A percentile compares a stretch with the other conserved stretches of the same genome.
phyloP scores from a whole-genome alignment of 345 rosid genomes.

The Eucalyptus grandis region DNA sequence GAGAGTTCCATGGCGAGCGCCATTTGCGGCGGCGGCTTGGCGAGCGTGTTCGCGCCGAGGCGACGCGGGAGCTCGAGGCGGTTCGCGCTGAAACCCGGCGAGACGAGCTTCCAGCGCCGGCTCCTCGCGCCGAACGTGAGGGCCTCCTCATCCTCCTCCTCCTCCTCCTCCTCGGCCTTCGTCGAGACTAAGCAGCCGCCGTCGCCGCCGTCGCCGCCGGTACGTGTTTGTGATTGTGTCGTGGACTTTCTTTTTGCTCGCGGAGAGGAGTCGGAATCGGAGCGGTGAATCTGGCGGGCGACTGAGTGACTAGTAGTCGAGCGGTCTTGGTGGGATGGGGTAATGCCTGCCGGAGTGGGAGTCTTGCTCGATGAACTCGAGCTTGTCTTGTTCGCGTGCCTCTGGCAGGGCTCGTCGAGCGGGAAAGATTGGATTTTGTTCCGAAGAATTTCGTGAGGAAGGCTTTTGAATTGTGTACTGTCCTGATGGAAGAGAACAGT shows the following conservation, averaged over 20 bases:
- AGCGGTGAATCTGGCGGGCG: neutral
- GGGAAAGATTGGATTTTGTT: neutral
- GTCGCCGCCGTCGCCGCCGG: neutral
- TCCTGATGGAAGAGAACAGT: neutral
- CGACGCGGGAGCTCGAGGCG: neutral
- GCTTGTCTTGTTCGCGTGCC: neutral
- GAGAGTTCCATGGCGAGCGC: neutral
- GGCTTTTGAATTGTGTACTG: neutral
- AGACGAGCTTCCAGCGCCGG: neutral
- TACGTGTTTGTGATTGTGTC: neutral
- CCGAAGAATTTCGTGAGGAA: neutral
- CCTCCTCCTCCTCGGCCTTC: constrained; percentile 18
- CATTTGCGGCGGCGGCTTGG: neutral
- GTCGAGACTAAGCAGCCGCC: constrained; percentile 23
- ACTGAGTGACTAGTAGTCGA: neutral
- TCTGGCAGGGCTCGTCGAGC: neutral
- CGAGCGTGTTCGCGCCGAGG: neutral
- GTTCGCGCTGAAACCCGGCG: neutral
- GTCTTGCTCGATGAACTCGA: neutral
- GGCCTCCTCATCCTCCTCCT: constrained; percentile 18
- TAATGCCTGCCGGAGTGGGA: neutral
- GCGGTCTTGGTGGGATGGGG: neutral
- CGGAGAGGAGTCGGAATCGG: neutral
- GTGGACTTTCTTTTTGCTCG: neutral
- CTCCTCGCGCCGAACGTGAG: neutral